phyloP scores from a whole-genome alignment of 2,329 filamentous ascomycete species.

The Aspergillus fischeri region DNA sequence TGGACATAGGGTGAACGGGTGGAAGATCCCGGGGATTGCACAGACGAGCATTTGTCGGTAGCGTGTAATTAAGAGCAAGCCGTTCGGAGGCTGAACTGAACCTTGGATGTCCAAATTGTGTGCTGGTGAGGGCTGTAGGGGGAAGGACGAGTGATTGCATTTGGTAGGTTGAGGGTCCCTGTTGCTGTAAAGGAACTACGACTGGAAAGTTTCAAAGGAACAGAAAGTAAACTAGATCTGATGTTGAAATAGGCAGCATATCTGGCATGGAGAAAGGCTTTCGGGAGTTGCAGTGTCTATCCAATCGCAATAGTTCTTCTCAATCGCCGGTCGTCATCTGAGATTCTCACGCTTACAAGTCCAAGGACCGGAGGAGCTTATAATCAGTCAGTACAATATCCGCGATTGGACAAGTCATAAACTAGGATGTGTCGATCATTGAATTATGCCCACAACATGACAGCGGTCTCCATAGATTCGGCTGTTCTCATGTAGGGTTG shows the following conservation, averaged over 20 bases:
- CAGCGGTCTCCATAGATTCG: conserved; percentile 35
- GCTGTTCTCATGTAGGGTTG: conserved; percentile 28
- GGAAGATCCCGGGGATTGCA: conserved; percentile 38
- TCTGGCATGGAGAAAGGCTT: conserved; percentile 17
- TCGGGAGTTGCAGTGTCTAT: conserved; percentile 5
- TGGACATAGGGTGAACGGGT: conserved; percentile 42
- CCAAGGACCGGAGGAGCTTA: conserved; percentile 29
- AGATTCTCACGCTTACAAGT: conserved; percentile 12
- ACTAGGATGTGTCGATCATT: conserved; percentile 33
- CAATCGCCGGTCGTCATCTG: conserved; percentile 25
- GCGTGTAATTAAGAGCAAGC: conserved; percentile 30
- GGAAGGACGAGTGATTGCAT: conserved; percentile 42
- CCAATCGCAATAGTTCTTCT: conserved; percentile 16
- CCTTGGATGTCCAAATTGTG: conserved; percentile 34
- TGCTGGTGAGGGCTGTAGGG: conserved; percentile 32
- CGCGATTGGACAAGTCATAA: conserved; percentile 37
- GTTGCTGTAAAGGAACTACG: conserved; percentile 5
- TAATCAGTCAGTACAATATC: conserved; percentile 28
- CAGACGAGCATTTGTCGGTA: conserved; percentile 36
- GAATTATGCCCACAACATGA: conserved; percentile 33
- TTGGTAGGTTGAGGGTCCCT: conserved; percentile 18
- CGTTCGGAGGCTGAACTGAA: conserved; percentile 33
- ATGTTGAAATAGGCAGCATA: conserved; percentile 25
- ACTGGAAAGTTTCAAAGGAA: conserved; percentile 20
- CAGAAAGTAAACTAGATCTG: conserved; percentile 16